phyloP scores from a whole-genome alignment of 331 rosid species.

The Acacia pycnantha region DNA sequence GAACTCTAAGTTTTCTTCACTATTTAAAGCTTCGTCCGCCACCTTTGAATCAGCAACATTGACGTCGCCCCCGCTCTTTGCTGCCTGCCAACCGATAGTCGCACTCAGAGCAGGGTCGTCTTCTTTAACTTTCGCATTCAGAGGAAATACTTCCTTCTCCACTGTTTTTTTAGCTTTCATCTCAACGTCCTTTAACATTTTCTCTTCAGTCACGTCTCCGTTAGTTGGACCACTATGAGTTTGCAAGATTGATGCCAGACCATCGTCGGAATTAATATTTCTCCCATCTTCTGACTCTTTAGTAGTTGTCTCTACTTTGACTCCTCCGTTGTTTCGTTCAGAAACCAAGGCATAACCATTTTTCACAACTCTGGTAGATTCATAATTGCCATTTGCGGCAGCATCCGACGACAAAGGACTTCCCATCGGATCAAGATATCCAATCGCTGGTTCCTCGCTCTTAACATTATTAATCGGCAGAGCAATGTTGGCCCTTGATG shows the following conservation, averaged over 20 bases:
- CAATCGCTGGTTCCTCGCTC: conserved; percentile 26
- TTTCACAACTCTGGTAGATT: conserved; percentile 7
- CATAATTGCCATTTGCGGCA: conserved; percentile 9
- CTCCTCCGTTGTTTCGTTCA: conserved; percentile 28
- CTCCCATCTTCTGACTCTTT: conserved; percentile 23
- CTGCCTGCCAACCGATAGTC: conserved; percentile 74
- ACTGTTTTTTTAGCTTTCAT: conserved; percentile 31
- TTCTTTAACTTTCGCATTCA: conserved; percentile 69
- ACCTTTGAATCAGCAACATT: conserved; percentile 32
- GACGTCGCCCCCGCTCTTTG: conserved; percentile 44
- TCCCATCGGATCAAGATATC: conserved; percentile 17
- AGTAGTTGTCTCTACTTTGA: conserved; percentile 15
- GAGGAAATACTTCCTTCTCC: conserved; percentile 49
- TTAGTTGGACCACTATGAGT: conserved; percentile 17
- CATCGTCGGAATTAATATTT: conserved; percentile 26
- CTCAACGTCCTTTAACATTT: conserved; percentile 35
- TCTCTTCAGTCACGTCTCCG: conserved; percentile 39
- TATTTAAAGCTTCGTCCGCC: conserved; percentile 26
- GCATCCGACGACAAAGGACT: neutral
- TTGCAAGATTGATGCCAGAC: conserved; percentile 14
- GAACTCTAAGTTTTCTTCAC: conserved; percentile 46
- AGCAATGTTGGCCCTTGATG: conserved; percentile 22
- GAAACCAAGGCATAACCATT: conserved; percentile 33
- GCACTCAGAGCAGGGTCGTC: conserved; percentile 64
- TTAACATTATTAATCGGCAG: conserved; percentile 8